Percentiles rank a stretch among this genome's conserved stretches.
These are phyloP conservation scores for Calocera viscosa DNA, from an alignment of 768 basidiomycete genomes.

Conservation along the genomic window DNA sequence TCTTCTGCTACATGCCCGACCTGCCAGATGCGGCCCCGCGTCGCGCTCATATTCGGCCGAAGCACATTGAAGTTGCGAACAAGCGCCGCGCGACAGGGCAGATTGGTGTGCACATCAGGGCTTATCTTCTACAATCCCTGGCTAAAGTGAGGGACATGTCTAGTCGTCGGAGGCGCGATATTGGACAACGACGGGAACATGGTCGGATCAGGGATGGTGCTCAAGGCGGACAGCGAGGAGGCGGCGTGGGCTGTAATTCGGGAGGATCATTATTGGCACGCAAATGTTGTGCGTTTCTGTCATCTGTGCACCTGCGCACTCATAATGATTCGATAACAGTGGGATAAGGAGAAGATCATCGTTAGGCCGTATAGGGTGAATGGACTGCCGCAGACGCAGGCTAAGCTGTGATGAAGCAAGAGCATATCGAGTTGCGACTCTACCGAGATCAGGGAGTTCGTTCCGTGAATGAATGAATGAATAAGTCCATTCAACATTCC, in stretches of 20 bases:
- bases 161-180: neutral
- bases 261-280: neutral
- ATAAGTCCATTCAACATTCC: too few relatives aligned
- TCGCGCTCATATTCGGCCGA: neutral
- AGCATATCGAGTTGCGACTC: too few relatives aligned
- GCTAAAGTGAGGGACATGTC: neutral
- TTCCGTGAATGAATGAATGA: too few relatives aligned
- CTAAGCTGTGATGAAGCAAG: slow-evolving; percentile 1
- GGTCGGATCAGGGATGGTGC: slow-evolving; percentile 1
- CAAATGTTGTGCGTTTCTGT: neutral
- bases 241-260: neutral
- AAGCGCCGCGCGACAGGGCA: neutral
- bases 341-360: slow-evolving; percentile 7
- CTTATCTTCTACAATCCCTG: neutral
- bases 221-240: neutral
- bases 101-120: neutral
- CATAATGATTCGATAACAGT: neutral
- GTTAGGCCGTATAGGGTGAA: neutral
- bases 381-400: neutral
- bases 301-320: neutral
- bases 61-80: neutral
- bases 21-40: neutral
- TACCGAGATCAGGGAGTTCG: too few relatives aligned
- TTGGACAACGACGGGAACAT: neutral
- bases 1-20: slow-evolving; percentile 5